A percentile compares a stretch with the other conserved stretches of the same genome.
These are phyloP conservation scores for Melastoma malabathricum DNA, from an alignment of 345 rosid species.

Conservation along the genomic window DNA sequence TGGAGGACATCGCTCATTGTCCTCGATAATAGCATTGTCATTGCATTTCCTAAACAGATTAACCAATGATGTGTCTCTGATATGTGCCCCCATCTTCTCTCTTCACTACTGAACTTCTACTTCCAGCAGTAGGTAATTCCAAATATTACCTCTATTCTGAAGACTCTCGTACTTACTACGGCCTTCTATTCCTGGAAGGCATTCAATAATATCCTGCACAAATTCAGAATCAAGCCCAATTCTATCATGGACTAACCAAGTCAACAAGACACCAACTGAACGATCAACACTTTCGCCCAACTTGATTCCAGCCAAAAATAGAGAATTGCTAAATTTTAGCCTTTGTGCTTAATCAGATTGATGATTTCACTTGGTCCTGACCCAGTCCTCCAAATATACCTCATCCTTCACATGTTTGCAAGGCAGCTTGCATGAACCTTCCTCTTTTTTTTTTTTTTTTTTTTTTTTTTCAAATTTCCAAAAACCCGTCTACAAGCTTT, in stretches of 20 bases:
- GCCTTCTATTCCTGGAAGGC: slow-evolving; percentile 52
- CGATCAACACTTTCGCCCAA: slow-evolving; percentile 25
- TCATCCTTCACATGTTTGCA: slow-evolving; percentile 57
- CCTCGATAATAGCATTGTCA: slow-evolving; percentile 29
- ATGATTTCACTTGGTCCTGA: slow-evolving; percentile 21
- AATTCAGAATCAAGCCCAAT: slow-evolving; percentile 84
- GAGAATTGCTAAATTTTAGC: slow-evolving; percentile 53
- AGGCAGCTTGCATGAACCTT: slow-evolving; percentile 29
- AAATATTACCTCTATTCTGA: slow-evolving; percentile 38
- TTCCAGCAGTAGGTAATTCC: slow-evolving; percentile 39
- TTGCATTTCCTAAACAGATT: slow-evolving; percentile 33
- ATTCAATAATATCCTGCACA: slow-evolving; percentile 80
- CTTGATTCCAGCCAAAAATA: slow-evolving; percentile 18
- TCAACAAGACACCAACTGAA: slow-evolving; percentile 27
- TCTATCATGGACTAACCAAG: slow-evolving; percentile 82
- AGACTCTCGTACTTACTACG: slow-evolving; percentile 55
- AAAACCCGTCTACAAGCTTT: slow-evolving; percentile 47
- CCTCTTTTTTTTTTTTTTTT: no score
- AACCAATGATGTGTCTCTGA: slow-evolving; percentile 17
- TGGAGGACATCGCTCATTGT: slow-evolving; percentile 31
- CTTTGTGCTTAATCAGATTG: slow-evolving; percentile 13
- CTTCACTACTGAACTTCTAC: slow-evolving; percentile 43
- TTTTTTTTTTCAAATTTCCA: slow-evolving; percentile 24
- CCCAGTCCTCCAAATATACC: slow-evolving; percentile 20
- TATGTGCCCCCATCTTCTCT: slow-evolving; percentile 28